Conservation (phyloP, 768 basidiomycete genomes). For the Pleurotus citrinopileatus region DNA sequence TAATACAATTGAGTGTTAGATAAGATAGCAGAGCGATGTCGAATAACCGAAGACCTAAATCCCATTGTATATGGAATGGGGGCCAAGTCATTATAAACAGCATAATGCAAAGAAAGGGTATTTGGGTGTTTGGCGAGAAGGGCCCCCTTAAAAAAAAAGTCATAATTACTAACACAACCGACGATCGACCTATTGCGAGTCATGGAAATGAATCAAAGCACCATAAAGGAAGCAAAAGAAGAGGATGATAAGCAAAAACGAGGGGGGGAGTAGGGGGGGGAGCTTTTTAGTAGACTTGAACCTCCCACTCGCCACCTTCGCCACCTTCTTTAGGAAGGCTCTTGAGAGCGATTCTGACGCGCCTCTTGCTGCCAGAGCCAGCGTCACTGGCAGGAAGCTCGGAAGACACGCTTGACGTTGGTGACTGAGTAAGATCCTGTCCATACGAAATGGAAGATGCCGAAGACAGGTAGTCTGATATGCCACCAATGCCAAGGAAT, state of each 20-base stretch:
- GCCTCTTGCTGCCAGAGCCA: slow-evolving; percentile 41
- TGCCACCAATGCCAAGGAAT: slow-evolving; percentile 54
- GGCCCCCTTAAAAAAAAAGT: no score
- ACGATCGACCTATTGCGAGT: slow-evolving; percentile 9
- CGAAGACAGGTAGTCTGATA: slow-evolving; percentile 35
- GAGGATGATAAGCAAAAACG: neutral
- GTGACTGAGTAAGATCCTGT: slow-evolving; percentile 24
- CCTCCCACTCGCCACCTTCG: slow-evolving; percentile 79
- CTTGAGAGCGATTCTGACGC: slow-evolving; percentile 67
- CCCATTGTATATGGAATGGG: no score
- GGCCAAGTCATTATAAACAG: slow-evolving; percentile 8
- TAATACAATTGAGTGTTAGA: slow-evolving; percentile 18
- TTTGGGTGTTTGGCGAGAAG: neutral
- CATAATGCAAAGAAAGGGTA: neutral
- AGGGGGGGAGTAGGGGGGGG: neutral
- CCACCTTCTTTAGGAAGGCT: slow-evolving; percentile 58
- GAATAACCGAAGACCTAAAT: slow-evolving; percentile 13
- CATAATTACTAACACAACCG: slow-evolving; percentile 11
- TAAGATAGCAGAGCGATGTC: slow-evolving; percentile 10
- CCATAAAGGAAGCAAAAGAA: neutral
- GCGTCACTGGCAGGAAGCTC: slow-evolving; percentile 27
- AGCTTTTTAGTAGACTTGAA: slow-evolving; percentile 55
- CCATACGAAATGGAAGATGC: slow-evolving; percentile 34
- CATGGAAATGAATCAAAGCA: neutral
- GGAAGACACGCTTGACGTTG: slow-evolving; percentile 33